These are phyloP conservation scores for Suillus tomentosus DNA, from an alignment of 768 basidiomycete species.

Conservation along the genomic window DNA sequence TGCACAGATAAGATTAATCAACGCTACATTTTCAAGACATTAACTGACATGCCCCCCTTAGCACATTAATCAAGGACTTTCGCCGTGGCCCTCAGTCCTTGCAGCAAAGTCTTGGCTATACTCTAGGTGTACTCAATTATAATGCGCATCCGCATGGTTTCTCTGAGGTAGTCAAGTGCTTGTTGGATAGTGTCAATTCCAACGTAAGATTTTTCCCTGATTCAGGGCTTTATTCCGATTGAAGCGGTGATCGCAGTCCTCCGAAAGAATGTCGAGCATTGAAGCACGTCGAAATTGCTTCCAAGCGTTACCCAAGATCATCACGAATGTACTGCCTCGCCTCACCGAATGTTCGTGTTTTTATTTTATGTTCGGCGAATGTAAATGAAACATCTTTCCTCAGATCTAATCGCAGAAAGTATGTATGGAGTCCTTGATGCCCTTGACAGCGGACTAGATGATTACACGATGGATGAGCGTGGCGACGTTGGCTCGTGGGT, in stretches of 20 bases:
- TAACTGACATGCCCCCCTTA: conserved; percentile 22
- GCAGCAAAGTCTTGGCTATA: conserved; percentile 74
- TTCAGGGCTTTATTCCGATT: conserved; percentile 20
- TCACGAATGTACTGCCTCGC: conserved; percentile 45
- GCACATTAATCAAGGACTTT: conserved; percentile 70
- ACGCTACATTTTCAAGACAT: conserved; percentile 14
- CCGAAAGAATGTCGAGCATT: conserved; percentile 44
- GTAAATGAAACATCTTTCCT: conserved; percentile 13
- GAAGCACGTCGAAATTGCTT: conserved; percentile 63
- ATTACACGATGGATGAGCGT: conserved; percentile 92
- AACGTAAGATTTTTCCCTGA: conserved; percentile 42
- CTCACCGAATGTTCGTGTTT: conserved; percentile 47
- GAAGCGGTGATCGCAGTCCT: conserved; percentile 31
- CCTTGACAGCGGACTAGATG: conserved; percentile 72
- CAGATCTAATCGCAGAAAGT: conserved; percentile 51
- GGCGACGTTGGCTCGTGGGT: conserved; percentile 98
- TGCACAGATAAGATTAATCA: conserved; percentile 69
- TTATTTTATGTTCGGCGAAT: conserved; percentile 16
- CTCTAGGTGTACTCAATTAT: conserved; percentile 73
- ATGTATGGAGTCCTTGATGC: conserved; percentile 54
- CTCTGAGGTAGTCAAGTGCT: conserved; percentile 52
- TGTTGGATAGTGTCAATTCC: conserved; percentile 60
- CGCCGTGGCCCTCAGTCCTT: conserved; percentile 48
- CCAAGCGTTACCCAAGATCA: conserved; percentile 46
- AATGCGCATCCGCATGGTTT: conserved; percentile 54